A percentile compares a stretch with the other conserved stretches of the same genome.
phyloP scores from a whole-genome alignment of 108 stramenopile genomes.

The Nitzschia putrida region DNA sequence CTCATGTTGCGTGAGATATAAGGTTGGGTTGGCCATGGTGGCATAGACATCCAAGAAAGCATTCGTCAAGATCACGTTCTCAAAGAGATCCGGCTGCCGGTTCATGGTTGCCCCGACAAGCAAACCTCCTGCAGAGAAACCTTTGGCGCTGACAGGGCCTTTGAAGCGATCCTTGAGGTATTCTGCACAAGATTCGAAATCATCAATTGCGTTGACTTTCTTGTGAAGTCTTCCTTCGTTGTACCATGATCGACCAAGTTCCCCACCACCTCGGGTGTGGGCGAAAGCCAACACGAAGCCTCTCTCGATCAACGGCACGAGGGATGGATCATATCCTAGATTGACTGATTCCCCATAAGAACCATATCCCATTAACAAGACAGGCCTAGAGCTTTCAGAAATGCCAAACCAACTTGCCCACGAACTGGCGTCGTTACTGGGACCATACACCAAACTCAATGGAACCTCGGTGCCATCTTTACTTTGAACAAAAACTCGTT shows the following conservation, averaged over 20 bases:
- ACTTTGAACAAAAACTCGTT: constrained; percentile 36
- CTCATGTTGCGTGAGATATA: constrained; percentile 72
- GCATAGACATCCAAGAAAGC: constrained; percentile 61
- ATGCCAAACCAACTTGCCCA: constrained; percentile 8
- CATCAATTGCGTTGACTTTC: constrained; percentile 49
- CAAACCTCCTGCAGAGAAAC: constrained; percentile 69
- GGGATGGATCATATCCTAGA: constrained; percentile 47
- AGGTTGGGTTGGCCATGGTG: constrained; percentile 50
- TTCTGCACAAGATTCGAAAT: constrained; percentile 61
- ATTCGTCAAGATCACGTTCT: constrained; percentile 43
- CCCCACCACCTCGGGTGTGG: constrained; percentile 73
- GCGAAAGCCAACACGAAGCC: constrained; percentile 68
- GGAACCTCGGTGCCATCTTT: constrained; percentile 45
- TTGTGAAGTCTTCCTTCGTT: constrained; percentile 36
- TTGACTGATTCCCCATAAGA: constrained; percentile 58
- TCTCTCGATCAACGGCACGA: constrained; percentile 41
- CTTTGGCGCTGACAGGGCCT: constrained; percentile 37
- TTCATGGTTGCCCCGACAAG: constrained; percentile 58
- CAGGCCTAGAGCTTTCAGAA: not conserved
- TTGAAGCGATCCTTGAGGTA: constrained; percentile 24
- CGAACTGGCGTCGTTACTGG: constrained; percentile 1
- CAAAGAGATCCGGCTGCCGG: constrained; percentile 39
- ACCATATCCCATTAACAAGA: constrained; percentile 62
- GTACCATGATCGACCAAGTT: constrained; percentile 65
- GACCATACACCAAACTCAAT: constrained; percentile 33